phyloP scores from a whole-genome alignment of 352 stramenopile species.

The Phytopythium aichiense region DNA sequence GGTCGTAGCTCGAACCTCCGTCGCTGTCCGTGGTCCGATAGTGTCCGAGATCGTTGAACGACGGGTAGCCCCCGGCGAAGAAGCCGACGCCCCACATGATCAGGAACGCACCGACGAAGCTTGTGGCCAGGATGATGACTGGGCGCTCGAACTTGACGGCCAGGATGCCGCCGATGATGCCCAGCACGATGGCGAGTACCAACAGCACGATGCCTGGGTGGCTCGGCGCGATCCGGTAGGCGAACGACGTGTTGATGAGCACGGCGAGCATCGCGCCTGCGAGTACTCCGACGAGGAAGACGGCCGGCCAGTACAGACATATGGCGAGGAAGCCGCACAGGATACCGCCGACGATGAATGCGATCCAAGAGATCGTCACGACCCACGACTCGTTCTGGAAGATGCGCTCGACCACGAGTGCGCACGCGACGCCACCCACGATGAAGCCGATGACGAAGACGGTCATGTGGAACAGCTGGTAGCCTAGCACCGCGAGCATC shows the following conservation, averaged over 20 bases:
- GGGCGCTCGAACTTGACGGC: constrained; percentile 49
- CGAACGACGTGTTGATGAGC: constrained; percentile 25
- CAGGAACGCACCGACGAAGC: constrained; percentile 39
- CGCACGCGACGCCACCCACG: constrained; percentile 14
- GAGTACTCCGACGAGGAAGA: constrained; percentile 30
- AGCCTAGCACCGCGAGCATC: constrained; percentile 35
- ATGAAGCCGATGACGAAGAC: constrained; percentile 34
- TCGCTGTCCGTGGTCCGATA: constrained; percentile 21
- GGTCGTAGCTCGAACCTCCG: constrained; percentile 28
- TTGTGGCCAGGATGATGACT: constrained; percentile 48
- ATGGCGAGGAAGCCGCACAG: constrained; percentile 23
- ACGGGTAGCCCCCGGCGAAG: constrained; percentile 55
- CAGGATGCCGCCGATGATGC: constrained; percentile 29
- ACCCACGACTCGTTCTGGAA: constrained; percentile 27
- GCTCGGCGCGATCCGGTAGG: constrained; percentile 22
- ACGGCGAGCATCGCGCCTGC: constrained; percentile 24
- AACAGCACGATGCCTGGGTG: constrained; percentile 37
- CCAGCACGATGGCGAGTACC: constrained; percentile 37
- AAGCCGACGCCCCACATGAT: constrained; percentile 48
- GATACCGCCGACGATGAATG: constrained; percentile 29
- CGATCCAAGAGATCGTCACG: constrained; percentile 32
- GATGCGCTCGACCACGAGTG: constrained; percentile 17
- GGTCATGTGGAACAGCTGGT: constrained; percentile 37
- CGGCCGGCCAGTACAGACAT: constrained; percentile 28
- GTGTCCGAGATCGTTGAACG: constrained; percentile 37